Evolutionary conservation across 371 early-diverging fungal species (phyloP).

Genomic region (Mortierella sp.): DNA sequence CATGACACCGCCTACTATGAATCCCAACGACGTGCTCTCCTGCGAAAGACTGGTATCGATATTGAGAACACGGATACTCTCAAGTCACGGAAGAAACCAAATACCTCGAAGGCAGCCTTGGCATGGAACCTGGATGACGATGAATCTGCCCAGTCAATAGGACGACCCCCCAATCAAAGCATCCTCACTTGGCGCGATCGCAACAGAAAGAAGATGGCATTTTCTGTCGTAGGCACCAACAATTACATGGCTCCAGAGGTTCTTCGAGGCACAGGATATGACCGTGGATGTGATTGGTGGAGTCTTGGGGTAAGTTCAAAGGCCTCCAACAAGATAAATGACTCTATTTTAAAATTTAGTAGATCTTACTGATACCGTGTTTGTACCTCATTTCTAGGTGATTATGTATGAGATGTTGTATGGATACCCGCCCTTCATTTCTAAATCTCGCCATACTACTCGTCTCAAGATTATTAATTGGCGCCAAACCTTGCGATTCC

Average conservation of each 20-base stretch:
- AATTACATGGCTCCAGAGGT: conserved; percentile 90
- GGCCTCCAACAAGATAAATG: neutral
- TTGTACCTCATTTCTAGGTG: conserved; percentile 50
- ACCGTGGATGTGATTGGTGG: conserved; percentile 82
- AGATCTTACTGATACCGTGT: no score
- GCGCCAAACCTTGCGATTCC: conserved; percentile 65
- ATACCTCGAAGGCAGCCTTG: conserved; percentile 31
- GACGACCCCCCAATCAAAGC: conserved; percentile 61
- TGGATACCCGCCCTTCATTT: conserved; percentile 85
- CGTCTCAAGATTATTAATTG: conserved; percentile 74
- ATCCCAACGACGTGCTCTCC: conserved; percentile 61
- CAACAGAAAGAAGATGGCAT: conserved; percentile 69
- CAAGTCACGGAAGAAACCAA: conserved; percentile 48
- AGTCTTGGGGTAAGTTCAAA: conserved; percentile 62
- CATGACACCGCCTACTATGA: conserved; percentile 70
- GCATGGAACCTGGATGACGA: conserved; percentile 55
- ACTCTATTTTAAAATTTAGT: neutral
- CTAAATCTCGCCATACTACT: conserved; percentile 65
- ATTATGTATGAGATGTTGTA: conserved; percentile 81
- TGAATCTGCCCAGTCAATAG: conserved; percentile 36
- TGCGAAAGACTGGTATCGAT: conserved; percentile 61
- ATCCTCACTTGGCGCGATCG: conserved; percentile 70
- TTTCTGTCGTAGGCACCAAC: conserved; percentile 86
- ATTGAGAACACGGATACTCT: conserved; percentile 62
- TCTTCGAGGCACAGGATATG: conserved; percentile 69